Evolutionary conservation across 164 flowering plant genomes (phyloP).

Genomic region (Brasenia schreberi): DNA sequence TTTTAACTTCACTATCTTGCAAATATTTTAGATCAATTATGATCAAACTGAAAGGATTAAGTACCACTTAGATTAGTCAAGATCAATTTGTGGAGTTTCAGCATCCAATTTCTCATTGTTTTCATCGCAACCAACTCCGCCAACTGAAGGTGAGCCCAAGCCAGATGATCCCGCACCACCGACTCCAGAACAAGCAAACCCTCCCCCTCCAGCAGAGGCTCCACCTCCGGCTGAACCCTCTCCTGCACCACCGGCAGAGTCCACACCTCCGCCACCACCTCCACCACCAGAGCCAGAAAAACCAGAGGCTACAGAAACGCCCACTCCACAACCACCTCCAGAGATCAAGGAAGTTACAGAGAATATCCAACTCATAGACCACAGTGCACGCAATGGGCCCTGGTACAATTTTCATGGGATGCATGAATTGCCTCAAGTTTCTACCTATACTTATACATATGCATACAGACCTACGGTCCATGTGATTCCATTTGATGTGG

Average conservation of each 20-base stretch:
- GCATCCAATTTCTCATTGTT: too few relatives aligned
- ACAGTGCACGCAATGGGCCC: background rate
- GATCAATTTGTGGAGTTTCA: too few relatives aligned
- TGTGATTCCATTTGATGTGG: background rate
- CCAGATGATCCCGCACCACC: background rate
- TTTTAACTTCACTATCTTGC: too few relatives aligned
- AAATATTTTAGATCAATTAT: too few relatives aligned
- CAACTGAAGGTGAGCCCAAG: constrained; percentile 4
- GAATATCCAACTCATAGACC: constrained; percentile 9
- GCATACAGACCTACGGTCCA: background rate
- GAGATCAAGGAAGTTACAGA: constrained; percentile 25
- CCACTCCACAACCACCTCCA: constrained; percentile 15
- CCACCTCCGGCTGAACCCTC: constrained; percentile 23
- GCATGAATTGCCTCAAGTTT: constrained; percentile 12
- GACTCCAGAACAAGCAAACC: constrained; percentile 7
- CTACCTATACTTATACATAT: constrained; percentile 6
- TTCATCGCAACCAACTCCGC: constrained; percentile 8
- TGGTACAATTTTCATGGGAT: background rate
- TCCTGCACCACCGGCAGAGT: constrained; percentile 16
- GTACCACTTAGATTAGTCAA: too few relatives aligned
- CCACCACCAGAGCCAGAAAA: constrained; percentile 18
- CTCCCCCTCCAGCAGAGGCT: constrained; percentile 21
- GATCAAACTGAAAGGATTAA: too few relatives aligned
- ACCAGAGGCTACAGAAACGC: constrained; percentile 18
- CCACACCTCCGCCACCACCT: constrained; percentile 27